Conservation (phyloP, 139 green algal genomes). For the Coelastrella sp. region DNA sequence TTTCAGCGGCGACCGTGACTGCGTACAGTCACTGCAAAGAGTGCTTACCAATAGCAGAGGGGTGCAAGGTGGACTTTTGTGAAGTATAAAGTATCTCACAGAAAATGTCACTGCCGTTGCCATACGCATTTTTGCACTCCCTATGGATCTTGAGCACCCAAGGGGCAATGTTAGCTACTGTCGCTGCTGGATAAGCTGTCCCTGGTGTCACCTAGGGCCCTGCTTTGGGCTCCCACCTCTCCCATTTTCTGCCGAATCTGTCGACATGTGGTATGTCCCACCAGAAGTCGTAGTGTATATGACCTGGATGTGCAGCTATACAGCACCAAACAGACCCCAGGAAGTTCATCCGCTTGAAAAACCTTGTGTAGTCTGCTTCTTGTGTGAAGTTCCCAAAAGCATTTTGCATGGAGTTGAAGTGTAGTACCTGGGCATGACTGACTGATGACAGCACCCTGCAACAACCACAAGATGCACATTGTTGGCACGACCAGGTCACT, state of each 20-base stretch:
- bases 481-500: no score
- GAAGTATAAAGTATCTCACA: no score
- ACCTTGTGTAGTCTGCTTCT: conserved; percentile 53
- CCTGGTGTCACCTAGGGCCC: conserved; percentile 55
- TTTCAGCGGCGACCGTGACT: background rate
- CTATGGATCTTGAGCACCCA: no score
- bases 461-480: background rate
- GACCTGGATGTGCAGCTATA: conserved; percentile 83
- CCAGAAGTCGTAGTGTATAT: conserved; percentile 93
- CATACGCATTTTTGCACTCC: background rate
- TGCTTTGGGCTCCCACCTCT: conserved; percentile 64
- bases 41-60: no score
- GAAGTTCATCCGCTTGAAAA: conserved; percentile 68
- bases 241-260: conserved; percentile 68
- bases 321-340: conserved; percentile 94
- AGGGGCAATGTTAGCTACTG: no score
- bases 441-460: conserved; percentile 47
- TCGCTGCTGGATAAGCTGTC: no score
- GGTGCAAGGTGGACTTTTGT: no score
- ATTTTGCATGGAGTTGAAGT: conserved; percentile 68
- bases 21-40: no score
- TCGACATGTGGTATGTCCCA: conserved; percentile 80
- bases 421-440: conserved; percentile 56
- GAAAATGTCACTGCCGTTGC: background rate
- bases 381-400: conserved; percentile 67